These are phyloP conservation scores for Paraconiothyrium brasiliense DNA, from an alignment of 2,329 filamentous ascomycete genomes.

Conservation along the genomic window DNA sequence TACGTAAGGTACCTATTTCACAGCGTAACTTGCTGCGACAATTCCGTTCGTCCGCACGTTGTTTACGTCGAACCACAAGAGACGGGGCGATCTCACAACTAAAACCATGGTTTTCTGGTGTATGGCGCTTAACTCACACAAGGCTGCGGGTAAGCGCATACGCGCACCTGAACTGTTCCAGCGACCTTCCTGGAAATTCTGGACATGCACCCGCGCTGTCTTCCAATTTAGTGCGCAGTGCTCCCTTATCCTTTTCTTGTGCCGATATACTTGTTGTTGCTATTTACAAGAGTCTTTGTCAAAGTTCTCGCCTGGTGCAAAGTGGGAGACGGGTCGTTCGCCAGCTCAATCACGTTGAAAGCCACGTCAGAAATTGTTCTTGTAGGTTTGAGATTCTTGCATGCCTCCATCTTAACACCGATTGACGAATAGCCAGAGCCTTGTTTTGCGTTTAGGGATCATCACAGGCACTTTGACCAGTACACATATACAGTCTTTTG, in stretches of 20 bases:
- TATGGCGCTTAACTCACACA: not conserved
- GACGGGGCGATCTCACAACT: not conserved
- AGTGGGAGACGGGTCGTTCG: not conserved
- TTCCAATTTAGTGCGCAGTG: not conserved
- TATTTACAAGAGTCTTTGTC: not conserved
- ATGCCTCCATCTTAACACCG: not conserved
- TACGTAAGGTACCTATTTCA: not conserved
- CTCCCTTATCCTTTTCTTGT: not conserved
- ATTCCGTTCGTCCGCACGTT: not conserved
- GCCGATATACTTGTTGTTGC: not conserved
- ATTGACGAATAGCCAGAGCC: not conserved
- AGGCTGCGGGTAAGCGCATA: not conserved
- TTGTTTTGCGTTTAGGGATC: not conserved
- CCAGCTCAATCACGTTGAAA: not conserved
- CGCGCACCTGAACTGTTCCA: not conserved
- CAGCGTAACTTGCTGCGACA: not conserved
- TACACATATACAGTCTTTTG: conserved; percentile 1
- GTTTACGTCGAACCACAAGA: not conserved
- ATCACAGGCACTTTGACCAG: not conserved
- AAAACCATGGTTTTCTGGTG: not conserved
- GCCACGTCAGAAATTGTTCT: not conserved
- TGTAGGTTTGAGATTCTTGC: not conserved
- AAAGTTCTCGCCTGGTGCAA: not conserved
- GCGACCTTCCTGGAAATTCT: not conserved
- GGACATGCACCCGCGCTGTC: not conserved